A percentile compares a stretch with the other conserved stretches of the same genome.
Evolutionary conservation across 179 eudicot genomes (phyloP).

Genomic region (Camellia oleifera): DNA sequence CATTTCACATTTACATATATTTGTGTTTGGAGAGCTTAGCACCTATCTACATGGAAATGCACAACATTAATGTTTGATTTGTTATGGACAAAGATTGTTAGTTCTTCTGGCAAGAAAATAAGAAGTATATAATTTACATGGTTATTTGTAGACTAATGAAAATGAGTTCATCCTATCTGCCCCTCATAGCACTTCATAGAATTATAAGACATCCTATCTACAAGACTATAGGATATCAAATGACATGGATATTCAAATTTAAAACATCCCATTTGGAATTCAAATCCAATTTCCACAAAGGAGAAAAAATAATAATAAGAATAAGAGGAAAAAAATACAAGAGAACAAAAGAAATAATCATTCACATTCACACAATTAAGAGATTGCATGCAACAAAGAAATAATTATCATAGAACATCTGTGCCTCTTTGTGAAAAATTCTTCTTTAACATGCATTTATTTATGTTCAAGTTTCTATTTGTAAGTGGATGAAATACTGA

Average conservation of each 20-base stretch:
- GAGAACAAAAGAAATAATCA: not conserved
- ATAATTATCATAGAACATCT: not conserved
- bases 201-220: too few species aligned
- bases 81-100: constrained; percentile 12
- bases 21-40: too few species aligned
- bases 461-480: not conserved
- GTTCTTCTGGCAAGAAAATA: not conserved
- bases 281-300: not conserved
- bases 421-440: not conserved
- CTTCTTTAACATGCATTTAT: not conserved
- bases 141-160: not conserved
- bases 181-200: not conserved
- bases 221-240: not conserved
- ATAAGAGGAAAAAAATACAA: too few species aligned
- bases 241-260: not conserved
- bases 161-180: not conserved
- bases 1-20: too few species aligned
- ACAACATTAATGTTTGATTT: too few species aligned
- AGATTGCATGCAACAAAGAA: too few species aligned
- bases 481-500: not conserved
- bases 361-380: too few species aligned
- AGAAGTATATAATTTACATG: not conserved
- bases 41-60: too few species aligned
- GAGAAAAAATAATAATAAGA: not conserved
- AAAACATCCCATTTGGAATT: not conserved